Percentiles rank a stretch among this genome's conserved stretches.
Conservation (phyloP, 2,329 filamentous ascomycete species). For the Curvularia hawaiiensis region DNA sequence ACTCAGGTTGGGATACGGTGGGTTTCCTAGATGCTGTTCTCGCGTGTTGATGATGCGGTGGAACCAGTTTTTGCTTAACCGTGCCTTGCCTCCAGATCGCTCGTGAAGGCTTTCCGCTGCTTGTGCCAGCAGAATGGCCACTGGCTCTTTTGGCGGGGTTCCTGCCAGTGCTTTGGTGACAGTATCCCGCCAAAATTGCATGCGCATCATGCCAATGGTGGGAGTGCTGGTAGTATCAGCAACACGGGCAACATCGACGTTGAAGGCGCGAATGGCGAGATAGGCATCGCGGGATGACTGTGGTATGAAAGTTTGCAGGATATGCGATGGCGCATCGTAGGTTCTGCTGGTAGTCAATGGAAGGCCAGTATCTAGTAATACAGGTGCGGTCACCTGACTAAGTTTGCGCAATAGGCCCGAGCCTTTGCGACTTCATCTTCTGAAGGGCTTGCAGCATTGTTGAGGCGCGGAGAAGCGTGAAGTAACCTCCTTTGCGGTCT, state of each 20-base stretch:
- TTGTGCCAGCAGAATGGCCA: constrained; percentile 80
- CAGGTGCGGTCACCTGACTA: constrained; percentile 55
- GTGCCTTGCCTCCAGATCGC: constrained; percentile 54
- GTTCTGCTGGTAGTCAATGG: constrained; percentile 60
- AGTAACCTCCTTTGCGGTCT: constrained; percentile 24
- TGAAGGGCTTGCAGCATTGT: constrained; percentile 34
- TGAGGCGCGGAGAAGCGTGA: constrained; percentile 29
- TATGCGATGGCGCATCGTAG: constrained; percentile 87
- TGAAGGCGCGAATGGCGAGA: constrained; percentile 87
- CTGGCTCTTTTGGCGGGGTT: constrained; percentile 84
- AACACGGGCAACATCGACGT: constrained; percentile 87
- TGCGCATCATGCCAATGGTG: constrained; percentile 84
- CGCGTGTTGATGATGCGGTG: constrained; percentile 77
- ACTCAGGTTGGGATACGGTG: constrained; percentile 75
- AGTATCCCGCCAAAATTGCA: constrained; percentile 94
- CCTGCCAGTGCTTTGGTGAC: constrained; percentile 78
- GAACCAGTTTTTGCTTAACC: constrained; percentile 62
- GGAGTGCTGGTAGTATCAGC: constrained; percentile 88
- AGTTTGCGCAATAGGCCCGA: constrained; percentile 62
- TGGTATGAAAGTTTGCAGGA: constrained; percentile 85
- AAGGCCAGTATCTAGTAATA: neutral
- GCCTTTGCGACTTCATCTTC: constrained; percentile 59
- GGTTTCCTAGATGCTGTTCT: constrained; percentile 81
- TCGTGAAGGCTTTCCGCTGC: constrained; percentile 65
- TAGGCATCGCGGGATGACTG: constrained; percentile 78